phyloP scores from a whole-genome alignment of 148 eudicot genomes.

The Rhododendron molle region DNA sequence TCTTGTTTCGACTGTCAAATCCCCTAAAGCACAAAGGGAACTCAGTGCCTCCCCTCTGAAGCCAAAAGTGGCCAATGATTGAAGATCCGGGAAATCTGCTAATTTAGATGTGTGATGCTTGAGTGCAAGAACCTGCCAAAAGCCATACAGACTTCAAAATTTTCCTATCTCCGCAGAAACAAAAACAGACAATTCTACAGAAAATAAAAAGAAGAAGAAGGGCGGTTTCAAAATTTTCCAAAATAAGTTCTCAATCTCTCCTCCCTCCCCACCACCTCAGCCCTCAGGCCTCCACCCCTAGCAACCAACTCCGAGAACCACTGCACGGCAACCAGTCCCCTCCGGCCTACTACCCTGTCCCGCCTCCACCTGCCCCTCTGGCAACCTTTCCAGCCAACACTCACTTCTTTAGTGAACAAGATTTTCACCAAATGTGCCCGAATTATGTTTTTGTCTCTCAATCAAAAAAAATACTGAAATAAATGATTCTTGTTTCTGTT shows the following conservation, averaged over 20 bases:
- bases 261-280: neutral
- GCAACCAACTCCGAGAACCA: neutral
- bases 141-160: neutral
- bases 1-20: conserved; percentile 84
- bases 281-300: neutral
- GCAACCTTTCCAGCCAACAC: neutral
- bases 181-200: too few species aligned
- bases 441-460: neutral
- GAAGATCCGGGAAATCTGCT: conserved; percentile 84
- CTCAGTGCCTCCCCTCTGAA: conserved; percentile 98
- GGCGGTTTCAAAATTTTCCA: too few species aligned
- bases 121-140: conserved; percentile 72
- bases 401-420: neutral
- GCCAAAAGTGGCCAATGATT: conserved; percentile 79
- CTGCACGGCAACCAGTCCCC: neutral
- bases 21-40: conserved; percentile 81
- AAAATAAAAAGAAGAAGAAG: too few species aligned
- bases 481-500: neutral
- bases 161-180: neutral
- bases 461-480: neutral
- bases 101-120: conserved; percentile 97
- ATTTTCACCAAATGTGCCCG: neutral
- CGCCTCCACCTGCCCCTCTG: neutral
- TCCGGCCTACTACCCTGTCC: neutral
- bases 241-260: neutral